Base-by-base conservation (phyloP, 148 eudicot species). In the Camellia sinensis region DNA sequence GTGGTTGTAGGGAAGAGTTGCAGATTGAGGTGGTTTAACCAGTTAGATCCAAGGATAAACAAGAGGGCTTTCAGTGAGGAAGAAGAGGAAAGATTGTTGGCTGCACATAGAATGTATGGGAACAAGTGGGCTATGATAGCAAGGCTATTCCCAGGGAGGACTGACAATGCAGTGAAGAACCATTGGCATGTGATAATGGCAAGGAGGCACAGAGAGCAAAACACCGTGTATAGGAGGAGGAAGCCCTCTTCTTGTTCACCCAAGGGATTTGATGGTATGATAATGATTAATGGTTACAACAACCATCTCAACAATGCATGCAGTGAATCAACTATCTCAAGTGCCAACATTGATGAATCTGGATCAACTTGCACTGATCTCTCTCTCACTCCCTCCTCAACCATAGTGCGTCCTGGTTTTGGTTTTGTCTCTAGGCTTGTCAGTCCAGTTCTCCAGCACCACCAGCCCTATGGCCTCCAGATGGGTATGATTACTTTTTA, bases 61-160 rank as follows among this genome's bases (percentile, higher is more conserved):
- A 82, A 80, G 73, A 84, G 79, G 46, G 76, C 91, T 4, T 90
- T 90, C 80, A 84, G 70, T 22, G 89, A 83, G 21, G 91, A 88
- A 2, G 95, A 92, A 82, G 95, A 92, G 66, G 90, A 86, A 44
- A 83, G 83, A 69, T 88, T 92, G 0, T 76, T 87, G 19, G 76
- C 83, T 0, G 90, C 93, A 0, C 93, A 92, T 41, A 79, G 74
- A 62, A 45, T 82, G 50, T 92, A 90, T 67, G 95, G 93, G 0
- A 90, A 92, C 89, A 92, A 92, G 86, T 92, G 95, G 93, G 90
- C 93, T 6, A 54, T 85, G 68, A 92, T 92, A 63, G 90, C 93
- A 0, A 80, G 86, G 78, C 75, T 92, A 0, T 90, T 92, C 70
- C 93, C 89, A 0, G 95, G 95, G 0, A 76, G 95, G 64, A 92